Evolutionary conservation across 2,329 filamentous ascomycete genomes (phyloP), one percentile per base, ranked within the genome.

Genomic region (Cladosporium oxysporum): DNA sequence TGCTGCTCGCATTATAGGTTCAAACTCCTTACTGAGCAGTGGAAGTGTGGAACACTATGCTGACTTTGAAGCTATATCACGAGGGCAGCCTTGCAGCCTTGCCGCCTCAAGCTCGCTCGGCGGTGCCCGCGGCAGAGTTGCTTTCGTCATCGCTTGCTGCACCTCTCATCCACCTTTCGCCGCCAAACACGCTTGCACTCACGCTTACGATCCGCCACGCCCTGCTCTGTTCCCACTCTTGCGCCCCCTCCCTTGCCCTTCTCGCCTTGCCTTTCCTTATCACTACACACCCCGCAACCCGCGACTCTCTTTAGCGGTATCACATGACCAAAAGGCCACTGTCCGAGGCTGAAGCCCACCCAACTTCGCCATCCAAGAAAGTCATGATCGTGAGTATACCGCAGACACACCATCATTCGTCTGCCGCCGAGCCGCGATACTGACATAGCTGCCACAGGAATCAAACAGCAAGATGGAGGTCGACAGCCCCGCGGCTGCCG

Each of bases 391-490:
- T 83, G 78, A 73, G 80, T 69, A 12, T 47, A n/a, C 41, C n/a
- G n/a, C 60, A 62, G 31, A 53, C 49, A 21, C 31, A 28, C n/a
- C 52, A 18, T 33, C 28, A 33, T n/a, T 26, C n/a, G 21, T 31
- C 23, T n/a, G 18, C 23, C 35, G 28, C n/a, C 31, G 28, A 16
- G n/a, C 16, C 10, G 33, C 21, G 16, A n/a, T 50, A 62, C 64
- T 66, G 50, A 66, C 29, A 14, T 2, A n/a, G 16, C 35, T 37
- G 18, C 35, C 33, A n/a, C 50, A 66, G 59, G 52, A 66, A 61
- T 35, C 58, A 26, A 84, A 85, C 79, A 72, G 75, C 74, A 85
- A 83, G 69, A 89, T 89, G 87, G 84, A 89, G 74, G 80, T 88
- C 73, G 86, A 88, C 75, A 83, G 81, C 71, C 83, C 84, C 69